Evolutionary conservation across 345 rosid species (phyloP), one percentile per base, ranked within the genome.

Genomic region (Eucalyptus sp.): DNA sequence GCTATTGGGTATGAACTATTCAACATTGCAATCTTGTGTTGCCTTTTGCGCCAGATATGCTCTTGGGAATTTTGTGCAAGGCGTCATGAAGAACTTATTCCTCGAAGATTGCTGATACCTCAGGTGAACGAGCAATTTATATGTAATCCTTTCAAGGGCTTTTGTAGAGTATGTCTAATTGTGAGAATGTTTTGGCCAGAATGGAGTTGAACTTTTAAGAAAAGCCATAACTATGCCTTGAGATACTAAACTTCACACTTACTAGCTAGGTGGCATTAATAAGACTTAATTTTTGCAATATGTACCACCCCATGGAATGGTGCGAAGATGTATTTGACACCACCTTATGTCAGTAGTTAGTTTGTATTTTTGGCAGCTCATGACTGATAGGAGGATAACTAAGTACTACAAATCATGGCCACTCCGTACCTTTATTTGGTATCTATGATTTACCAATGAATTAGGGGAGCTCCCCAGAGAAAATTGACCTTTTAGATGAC

Each of bases 21-120:
- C 24, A 43, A 25, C 44, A 62, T 10, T 79, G 83, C 76, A 17
- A 80, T 87, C 90, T n/a, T 79, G 43, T 81, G 17, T 48, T 90
- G 64, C 27, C 50, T 54, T 37, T 90, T 76, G 68, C 87, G 29
- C 52, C 90, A 94, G 96, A 92, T 95, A 91, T 90, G 92, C 50
- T 92, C 95, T 79, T 94, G 95, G 96, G 94, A 92, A 81, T 94
- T 95, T 92, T 94, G 96, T 81, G 93, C 94, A 37, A 90, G 94
- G 88, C 93, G 90, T 33, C 95, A 94, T 88, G 95, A 94, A 90
- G 96, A 94, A 86, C 93, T 94, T 81, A 93, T 94, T 44, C 95
- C 94, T 85, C 89, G 95, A 89, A 92, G 93, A 90, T 91, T 92
- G 89, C 91, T 94, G 89, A 91, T 91, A 88, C 95, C 95, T 51